Evolutionary conservation across 306 rosid species (phyloP).

Genomic region (Cicer judaicum): DNA sequence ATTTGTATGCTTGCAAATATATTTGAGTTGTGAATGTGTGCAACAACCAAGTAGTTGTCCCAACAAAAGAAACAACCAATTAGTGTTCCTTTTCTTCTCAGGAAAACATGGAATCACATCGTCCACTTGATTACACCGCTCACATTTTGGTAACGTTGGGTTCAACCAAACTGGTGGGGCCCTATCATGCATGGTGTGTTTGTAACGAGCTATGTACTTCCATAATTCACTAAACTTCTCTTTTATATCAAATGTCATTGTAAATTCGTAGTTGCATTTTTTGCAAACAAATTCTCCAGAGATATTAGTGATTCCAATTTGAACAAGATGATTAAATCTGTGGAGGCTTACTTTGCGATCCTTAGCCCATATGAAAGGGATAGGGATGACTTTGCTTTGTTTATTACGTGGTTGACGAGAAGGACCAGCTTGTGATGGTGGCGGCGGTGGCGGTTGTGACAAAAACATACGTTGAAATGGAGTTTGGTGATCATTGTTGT

Average conservation of each 20-base stretch:
- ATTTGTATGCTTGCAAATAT: constrained; percentile 53
- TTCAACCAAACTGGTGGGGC: constrained; percentile 53
- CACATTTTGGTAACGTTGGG: constrained; percentile 48
- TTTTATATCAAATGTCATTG: constrained; percentile 19
- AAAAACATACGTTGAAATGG: no score
- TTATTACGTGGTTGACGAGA: background rate
- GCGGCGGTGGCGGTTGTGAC: background rate
- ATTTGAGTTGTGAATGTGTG: constrained; percentile 58
- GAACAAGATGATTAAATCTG: background rate
- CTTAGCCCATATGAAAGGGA: constrained; percentile 64
- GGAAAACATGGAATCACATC: constrained; percentile 48
- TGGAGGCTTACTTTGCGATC: constrained; percentile 42
- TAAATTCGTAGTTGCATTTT: constrained; percentile 42
- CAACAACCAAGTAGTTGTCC: constrained; percentile 60
- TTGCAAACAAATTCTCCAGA: constrained; percentile 53
- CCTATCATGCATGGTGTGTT: constrained; percentile 37
- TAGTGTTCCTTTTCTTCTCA: constrained; percentile 40
- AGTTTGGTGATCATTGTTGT: no score
- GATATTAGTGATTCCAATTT: constrained; percentile 23
- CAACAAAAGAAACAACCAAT: constrained; percentile 69
- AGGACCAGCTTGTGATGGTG: no score
- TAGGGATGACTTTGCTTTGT: constrained; percentile 8
- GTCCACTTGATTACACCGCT: constrained; percentile 42
- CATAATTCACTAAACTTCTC: background rate
- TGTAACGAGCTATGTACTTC: background rate